Conservation (phyloP, 1,284 basidiomycete species). For the Puccinia coronata region DNA sequence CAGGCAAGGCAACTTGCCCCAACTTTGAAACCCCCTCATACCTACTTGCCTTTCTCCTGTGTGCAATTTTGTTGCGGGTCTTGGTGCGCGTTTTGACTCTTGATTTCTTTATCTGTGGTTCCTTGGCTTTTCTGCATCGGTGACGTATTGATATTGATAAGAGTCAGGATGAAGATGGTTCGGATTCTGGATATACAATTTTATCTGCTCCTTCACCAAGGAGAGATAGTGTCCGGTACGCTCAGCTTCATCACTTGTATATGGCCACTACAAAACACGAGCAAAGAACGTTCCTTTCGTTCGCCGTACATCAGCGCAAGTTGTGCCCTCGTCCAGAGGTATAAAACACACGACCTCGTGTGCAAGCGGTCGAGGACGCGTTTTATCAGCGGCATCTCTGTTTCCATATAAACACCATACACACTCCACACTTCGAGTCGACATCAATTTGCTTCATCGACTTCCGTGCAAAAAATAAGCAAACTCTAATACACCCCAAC, state of each 20-base stretch:
- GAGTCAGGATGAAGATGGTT: neutral
- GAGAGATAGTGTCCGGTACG: neutral
- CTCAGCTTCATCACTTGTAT: neutral
- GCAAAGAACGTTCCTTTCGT: neutral
- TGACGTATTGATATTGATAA: neutral
- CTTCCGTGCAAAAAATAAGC: neutral
- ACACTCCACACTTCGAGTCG: neutral
- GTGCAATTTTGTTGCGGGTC: neutral
- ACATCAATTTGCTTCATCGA: neutral
- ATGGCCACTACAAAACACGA: neutral
- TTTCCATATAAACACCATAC: neutral
- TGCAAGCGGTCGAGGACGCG: neutral
- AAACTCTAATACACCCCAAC: neutral
- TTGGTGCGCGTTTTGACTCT: neutral
- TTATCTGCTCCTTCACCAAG: neutral
- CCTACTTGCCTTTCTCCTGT: neutral
- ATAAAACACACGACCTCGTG: neutral
- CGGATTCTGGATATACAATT: neutral
- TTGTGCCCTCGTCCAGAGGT: neutral
- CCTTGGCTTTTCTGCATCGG: neutral
- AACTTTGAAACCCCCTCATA: no score
- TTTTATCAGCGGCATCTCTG: neutral
- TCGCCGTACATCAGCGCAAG: neutral
- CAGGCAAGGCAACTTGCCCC: no score
- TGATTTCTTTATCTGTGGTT: no score